Evolutionary conservation across 768 basidiomycete species (phyloP), one percentile per base, ranked within the genome.

Genomic region (Termitomyces sp.): DNA sequence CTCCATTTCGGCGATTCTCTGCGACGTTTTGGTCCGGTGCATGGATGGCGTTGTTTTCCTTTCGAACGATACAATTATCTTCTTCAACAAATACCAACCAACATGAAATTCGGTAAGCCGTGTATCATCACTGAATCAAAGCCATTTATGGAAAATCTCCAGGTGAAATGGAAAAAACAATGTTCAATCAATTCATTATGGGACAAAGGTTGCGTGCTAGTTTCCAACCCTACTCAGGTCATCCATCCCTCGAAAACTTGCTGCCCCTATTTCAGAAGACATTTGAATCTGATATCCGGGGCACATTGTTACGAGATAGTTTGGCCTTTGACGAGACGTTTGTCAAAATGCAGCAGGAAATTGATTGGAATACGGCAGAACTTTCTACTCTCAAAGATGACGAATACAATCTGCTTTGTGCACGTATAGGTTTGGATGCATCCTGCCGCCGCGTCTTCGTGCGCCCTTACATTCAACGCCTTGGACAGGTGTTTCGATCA

Each of bases 51-150:
- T 16, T 69, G 70, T 33, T 77, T 69, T 42, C 59, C 71, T 1
- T 75, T 75, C 49, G 74, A 78, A 53, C 32, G 69, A 5, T 66
- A 69, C 34, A 78, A 77, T 55, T 64, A 69, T 33, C 56, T 71
- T 8, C 56, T 76, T 16, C 72, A 74, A 40, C 53, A 61, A 5
- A 61, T 70, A 3, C 61, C 64, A 14, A 72, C 69, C 1, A 77
- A 76, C 53, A 48, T 45, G 4, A 69, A 69, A 52, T 66, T 68
- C 37, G 74, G 73, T 76, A 32, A n/a, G n/a, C n/a, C n/a, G n/a
- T n/a, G n/a, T n/a, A n/a, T n/a, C n/a, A n/a, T n/a, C n/a, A n/a
- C n/a, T n/a, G n/a, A n/a, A n/a, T n/a, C n/a, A n/a, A n/a, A n/a
- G n/a, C n/a, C n/a, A n/a, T n/a, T n/a, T n/a, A n/a, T n/a, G n/a